A percentile compares a stretch with the other conserved stretches of the same genome.
These are phyloP conservation scores for Fusarium equiseti DNA, from an alignment of 2,329 filamentous ascomycete genomes.

Conservation along the genomic window DNA sequence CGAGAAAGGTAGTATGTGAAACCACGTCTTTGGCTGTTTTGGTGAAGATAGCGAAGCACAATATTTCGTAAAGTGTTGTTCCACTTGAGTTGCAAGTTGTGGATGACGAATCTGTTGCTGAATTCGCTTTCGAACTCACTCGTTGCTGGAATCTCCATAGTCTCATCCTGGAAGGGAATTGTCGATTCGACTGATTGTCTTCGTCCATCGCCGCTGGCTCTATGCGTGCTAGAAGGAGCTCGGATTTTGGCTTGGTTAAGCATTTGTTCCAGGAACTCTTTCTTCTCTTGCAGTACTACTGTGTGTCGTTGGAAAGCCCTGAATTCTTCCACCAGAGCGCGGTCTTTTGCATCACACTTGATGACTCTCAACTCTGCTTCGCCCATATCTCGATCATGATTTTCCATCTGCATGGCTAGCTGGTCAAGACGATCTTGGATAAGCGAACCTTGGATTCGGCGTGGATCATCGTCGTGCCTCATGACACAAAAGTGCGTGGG, in stretches of 20 bases:
- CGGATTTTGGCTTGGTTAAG: conserved; percentile 61
- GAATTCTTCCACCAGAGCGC: conserved; percentile 67
- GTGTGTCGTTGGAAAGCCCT: conserved; percentile 70
- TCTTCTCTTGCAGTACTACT: conserved; percentile 68
- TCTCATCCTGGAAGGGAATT: conserved; percentile 66
- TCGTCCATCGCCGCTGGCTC: conserved; percentile 43
- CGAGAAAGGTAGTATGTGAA: conserved; percentile 98
- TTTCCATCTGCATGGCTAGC: conserved; percentile 80
- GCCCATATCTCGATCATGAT: conserved; percentile 78
- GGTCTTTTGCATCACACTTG: conserved; percentile 63
- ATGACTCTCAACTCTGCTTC: conserved; percentile 79
- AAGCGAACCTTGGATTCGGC: conserved; percentile 86
- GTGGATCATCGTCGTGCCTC: conserved; percentile 89
- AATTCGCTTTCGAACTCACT: conserved; percentile 93
- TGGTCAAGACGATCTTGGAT: conserved; percentile 84
- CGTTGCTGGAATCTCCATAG: conserved; percentile 74
- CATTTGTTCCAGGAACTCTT: conserved; percentile 69
- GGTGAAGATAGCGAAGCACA: conserved; percentile 95
- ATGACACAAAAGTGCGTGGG: conserved; percentile 96
- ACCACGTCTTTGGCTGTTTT: conserved; percentile 93
- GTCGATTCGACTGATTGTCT: conserved; percentile 57
- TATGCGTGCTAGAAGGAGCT: conserved; percentile 49
- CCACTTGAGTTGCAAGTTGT: conserved; percentile 98
- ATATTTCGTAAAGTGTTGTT: conserved; percentile 97
- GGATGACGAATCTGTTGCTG: conserved; percentile 97